phyloP scores from a whole-genome alignment of 1,284 basidiomycete species.

The Neolentinus lepideus region DNA sequence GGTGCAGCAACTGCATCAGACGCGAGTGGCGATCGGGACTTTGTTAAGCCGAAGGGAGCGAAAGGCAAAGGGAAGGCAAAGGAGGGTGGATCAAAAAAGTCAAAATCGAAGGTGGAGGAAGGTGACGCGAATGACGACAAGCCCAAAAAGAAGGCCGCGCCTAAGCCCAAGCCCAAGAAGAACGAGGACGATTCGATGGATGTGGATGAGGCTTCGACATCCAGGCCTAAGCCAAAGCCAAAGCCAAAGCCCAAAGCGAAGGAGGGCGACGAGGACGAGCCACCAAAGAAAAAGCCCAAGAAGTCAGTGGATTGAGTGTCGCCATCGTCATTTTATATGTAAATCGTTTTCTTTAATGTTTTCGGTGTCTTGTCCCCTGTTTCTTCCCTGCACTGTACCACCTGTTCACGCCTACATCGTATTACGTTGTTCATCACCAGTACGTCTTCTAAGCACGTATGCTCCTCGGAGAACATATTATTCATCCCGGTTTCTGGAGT shows the following conservation, averaged over 20 bases:
- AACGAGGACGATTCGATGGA: not conserved
- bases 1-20: conserved; percentile 80
- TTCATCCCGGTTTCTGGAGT: not conserved
- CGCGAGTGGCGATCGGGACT: conserved; percentile 62
- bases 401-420: not conserved
- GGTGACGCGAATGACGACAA: conserved; percentile 62
- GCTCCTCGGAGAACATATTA: not conserved
- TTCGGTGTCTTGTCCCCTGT: not conserved
- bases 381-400: not conserved
- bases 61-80: conserved; percentile 33
- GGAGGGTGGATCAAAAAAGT: conserved; percentile 28
- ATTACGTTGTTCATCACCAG: not conserved
- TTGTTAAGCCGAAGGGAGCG: conserved; percentile 35
- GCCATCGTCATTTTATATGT: not conserved
- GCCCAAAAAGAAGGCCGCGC: conserved; percentile 22
- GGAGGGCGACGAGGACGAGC: conserved; percentile 28
- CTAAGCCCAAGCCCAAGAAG: not conserved
- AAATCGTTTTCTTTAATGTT: not conserved
- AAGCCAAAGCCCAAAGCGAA: conserved; percentile 38
- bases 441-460: too few relatives aligned
- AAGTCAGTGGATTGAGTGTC: conserved; percentile 9
- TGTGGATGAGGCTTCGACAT: not conserved
- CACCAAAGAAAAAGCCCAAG: conserved; percentile 69
- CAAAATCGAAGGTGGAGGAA: conserved; percentile 36
- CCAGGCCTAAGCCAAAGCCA: not conserved